These are phyloP conservation scores for Rosa lucieae DNA, from an alignment of 306 rosid genomes.

Conservation along the genomic window DNA sequence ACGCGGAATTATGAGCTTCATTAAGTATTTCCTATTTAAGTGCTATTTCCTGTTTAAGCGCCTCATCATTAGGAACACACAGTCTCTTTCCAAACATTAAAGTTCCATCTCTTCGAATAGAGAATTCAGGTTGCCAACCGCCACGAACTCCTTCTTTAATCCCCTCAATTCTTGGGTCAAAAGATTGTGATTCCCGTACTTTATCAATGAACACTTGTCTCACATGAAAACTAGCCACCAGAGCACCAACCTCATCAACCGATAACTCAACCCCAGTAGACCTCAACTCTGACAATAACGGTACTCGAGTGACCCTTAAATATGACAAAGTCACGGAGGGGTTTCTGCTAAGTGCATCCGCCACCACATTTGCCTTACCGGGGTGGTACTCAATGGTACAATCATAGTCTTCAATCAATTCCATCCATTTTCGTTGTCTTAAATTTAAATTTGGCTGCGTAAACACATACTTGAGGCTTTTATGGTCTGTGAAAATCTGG, in stretches of 20 bases:
- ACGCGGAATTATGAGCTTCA: background rate
- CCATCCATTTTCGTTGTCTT: background rate
- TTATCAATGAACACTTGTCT: background rate
- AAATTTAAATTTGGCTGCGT: too few species aligned
- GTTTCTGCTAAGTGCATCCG: background rate
- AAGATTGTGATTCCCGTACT: background rate
- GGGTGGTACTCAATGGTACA: background rate
- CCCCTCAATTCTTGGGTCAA: background rate
- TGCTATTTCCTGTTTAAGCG: background rate
- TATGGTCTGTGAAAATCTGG: background rate
- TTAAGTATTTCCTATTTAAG: background rate
- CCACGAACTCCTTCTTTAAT: too few species aligned
- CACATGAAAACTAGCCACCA: background rate
- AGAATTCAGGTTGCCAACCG: background rate
- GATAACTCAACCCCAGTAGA: background rate
- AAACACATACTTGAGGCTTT: background rate
- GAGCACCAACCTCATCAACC: background rate
- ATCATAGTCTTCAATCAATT: background rate
- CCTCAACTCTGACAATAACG: too few species aligned
- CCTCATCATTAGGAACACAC: background rate
- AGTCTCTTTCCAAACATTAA: background rate
- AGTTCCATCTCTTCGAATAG: background rate
- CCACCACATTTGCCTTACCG: background rate
- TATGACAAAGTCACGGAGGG: background rate
- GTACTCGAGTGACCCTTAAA: too few species aligned